Base-by-base conservation (phyloP, 176 grass and related monocot genomes). In the Aechmea fasciata region DNA sequence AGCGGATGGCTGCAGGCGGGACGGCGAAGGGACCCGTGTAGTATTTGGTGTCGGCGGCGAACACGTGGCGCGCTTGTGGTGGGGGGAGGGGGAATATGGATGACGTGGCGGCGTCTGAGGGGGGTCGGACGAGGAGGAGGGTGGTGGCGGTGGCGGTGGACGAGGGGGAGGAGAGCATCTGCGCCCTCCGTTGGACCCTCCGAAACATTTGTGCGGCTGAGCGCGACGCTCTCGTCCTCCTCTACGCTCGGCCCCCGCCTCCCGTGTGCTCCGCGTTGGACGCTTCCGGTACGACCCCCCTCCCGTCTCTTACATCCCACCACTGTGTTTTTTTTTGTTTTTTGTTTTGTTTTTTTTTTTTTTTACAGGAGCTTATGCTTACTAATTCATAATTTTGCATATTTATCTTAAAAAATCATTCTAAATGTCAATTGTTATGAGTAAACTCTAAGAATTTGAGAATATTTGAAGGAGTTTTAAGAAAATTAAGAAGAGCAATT, bases 61-160 rank as follows among this genome's bases (percentile, higher is more conserved):
- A 23, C 22, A 23, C 22, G 22, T 23, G 22, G 22, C 22, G 22
- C 22, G 22, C 22, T 0, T 23, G 22, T 23, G 22, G 22, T 23
- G 22, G 22, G 22, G 22, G 22, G 22, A 23, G 22, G 22, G 0
- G 22, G 22, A 23, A 23, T 23, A 23, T 72, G 76, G 51, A 54
- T 12, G 53, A 55, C 51, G 74, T n/a, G 70, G 69, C 52, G 54
- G 76, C 69, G 48, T 13, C 26, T 20, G 69, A 67, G 49, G 77
- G 61, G 64, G 52, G 17, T 80, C 91, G 85, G 87, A 96, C 79
- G 64, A 62, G 74, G 66, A 57, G 82, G 64, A 62, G 74, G 66
- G 64, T 78, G 74, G 83, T 88, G 8, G 12, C 88, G 77, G 87
- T 91, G 82, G 85, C 87, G 17, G 82, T 96, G 85, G 91, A 91